Base-by-base conservation (phyloP, 768 basidiomycete genomes). In the Russula foetens region DNA sequence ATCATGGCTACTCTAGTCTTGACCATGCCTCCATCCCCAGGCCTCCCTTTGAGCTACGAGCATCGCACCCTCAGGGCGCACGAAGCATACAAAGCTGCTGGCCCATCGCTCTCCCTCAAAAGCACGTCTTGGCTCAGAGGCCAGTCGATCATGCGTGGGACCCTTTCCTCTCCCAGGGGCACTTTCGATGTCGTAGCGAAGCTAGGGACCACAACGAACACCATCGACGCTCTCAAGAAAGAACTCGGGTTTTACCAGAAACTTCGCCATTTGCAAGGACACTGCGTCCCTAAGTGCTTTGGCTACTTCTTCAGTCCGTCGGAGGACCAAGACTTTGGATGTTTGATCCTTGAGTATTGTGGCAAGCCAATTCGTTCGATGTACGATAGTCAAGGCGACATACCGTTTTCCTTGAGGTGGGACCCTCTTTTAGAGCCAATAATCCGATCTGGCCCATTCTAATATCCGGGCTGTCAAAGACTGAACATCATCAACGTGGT, bases 161-260 rank as follows among this genome's bases (percentile, higher is more conserved):
- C 59, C 1, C 47, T 60, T 38, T 47, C 59, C 23, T 60, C 53
- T 31, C 21, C 24, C 19, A 39, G 53, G 14, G 53, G 53, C 53
- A 43, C 29, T 8, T 49, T 55, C 39, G 59, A 60, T 47, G 53
- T 60, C 8, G 59, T 55, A 5, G 59, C 59, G 23, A 60, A 60
- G 47, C 46, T 60, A 15, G 59, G 53, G 19, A 33, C 38, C 7
- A 49, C 45, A 11, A 44, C 39, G 12, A 11, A 43, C 6, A 17
- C 53, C 15, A 23, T 50, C 41, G 7, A 60, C 0, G 38, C 39
- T n/a, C 59, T 55, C 39, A 46, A 14, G 46, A 55, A 60, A 49
- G 59, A 60, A 47, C 38, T 55, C 31, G n/a, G 26, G 2, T 60
- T 60, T 39, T 55, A 60, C 23, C 53, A 55, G 39, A 49, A 50